Base-by-base conservation (phyloP, 306 rosid species). In the Sindora glabra region DNA sequence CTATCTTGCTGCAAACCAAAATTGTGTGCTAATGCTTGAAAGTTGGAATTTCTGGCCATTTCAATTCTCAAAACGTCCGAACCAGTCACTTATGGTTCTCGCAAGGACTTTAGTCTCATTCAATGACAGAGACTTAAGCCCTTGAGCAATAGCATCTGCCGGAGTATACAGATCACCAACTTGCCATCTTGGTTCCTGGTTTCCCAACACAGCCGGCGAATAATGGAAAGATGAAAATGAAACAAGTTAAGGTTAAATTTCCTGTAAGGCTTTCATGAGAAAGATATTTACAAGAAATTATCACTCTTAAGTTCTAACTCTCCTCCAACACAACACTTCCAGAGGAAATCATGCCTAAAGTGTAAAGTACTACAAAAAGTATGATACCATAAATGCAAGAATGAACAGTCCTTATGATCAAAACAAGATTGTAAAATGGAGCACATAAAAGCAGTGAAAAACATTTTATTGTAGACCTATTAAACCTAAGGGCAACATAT, bases 141-240 rank as follows among this genome's bases (percentile, higher is more conserved):
- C 65, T 77, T 84, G 97, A 53, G 95, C 99, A 65, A 89, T 74
- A 25, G 97, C 99, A 69, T 92, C 99, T 41, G 87, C 90, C 24
- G 99, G 99, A 62, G 95, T 89, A 72, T 92, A 92, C 65, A 79
- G 37, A 18, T 73, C 24, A 12, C 99, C 95, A 13, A 75, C 97
- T 83, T 86, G 77, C 99, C 99, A 92, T 77, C 80, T 92, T 3
- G 90, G 90, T 41, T 84, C 95, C 96, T 86, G 87, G 48, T 64
- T 4, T 41, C 42, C 64, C 73, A 56, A 8, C 41, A 17, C 50
- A 56, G 42, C 19, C 23, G 22, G 34, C 34, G 48, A 15, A 0
- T 1, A 46, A 67, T 8, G 25, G 56, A 69, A 7, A 56, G 27
- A 7, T 23, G 42, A 50, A 15, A 32, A 12, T 29, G 8, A 29